Conservation (phyloP, 1,284 basidiomycete species). For the Puccinia coronata region DNA sequence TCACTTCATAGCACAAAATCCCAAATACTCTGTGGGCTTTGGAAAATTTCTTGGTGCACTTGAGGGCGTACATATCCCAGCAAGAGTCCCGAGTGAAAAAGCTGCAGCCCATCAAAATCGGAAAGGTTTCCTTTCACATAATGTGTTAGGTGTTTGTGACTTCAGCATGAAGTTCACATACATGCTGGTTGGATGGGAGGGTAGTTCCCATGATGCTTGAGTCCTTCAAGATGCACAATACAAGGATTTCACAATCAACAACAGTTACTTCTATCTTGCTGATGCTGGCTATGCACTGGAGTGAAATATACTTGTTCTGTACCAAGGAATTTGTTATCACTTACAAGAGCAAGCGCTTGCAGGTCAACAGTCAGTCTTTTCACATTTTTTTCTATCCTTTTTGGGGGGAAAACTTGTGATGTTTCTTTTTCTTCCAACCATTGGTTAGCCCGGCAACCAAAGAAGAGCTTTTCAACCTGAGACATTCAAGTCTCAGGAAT, state of each 20-base stretch:
- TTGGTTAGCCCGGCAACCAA: slow-evolving; percentile 42
- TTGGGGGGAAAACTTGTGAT: background rate
- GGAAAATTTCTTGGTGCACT: slow-evolving; percentile 61
- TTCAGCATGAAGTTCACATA: slow-evolving; percentile 60
- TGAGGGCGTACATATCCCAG: slow-evolving; percentile 61
- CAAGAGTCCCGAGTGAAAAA: slow-evolving; percentile 54
- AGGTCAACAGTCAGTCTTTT: background rate
- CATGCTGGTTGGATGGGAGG: slow-evolving; percentile 60
- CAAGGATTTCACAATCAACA: slow-evolving; percentile 57
- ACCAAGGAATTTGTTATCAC: slow-evolving; percentile 54
- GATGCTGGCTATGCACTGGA: slow-evolving; percentile 60
- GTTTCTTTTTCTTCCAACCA: background rate
- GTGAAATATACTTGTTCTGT: slow-evolving; percentile 53
- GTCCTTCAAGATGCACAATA: slow-evolving; percentile 56
- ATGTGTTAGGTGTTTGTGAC: slow-evolving; percentile 57
- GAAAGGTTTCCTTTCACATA: slow-evolving; percentile 60
- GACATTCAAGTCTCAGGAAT: too few species aligned
- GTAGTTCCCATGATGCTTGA: slow-evolving; percentile 58
- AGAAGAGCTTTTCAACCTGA: slow-evolving; percentile 50
- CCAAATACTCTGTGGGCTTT: slow-evolving; percentile 44
- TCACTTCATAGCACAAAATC: background rate
- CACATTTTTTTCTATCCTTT: background rate
- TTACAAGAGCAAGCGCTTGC: slow-evolving; percentile 50
- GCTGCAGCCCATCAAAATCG: slow-evolving; percentile 56
- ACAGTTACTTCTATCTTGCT: slow-evolving; percentile 59